phyloP scores from a whole-genome alignment of 192 early-diverging fungal species.

The Backusella tarrabulga region DNA sequence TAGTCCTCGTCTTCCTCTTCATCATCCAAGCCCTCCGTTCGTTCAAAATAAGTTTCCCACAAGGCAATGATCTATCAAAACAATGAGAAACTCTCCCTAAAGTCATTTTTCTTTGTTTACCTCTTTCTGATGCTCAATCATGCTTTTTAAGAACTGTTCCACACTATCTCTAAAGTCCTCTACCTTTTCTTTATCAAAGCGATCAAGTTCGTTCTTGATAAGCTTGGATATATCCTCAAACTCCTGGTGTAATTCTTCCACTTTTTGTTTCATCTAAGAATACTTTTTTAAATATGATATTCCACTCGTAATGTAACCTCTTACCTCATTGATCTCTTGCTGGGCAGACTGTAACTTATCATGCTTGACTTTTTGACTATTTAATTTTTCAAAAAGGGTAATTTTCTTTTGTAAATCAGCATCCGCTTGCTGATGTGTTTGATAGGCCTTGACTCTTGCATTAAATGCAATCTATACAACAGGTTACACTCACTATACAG shows the following conservation, averaged over 20 bases:
- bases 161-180: slow-evolving; percentile 76
- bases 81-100: neutral
- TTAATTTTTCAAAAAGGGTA: slow-evolving; percentile 62
- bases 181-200: slow-evolving; percentile 78
- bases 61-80: slow-evolving; percentile 31
- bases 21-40: slow-evolving; percentile 30
- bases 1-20: neutral
- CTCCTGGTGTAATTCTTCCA: slow-evolving; percentile 54
- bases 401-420: slow-evolving; percentile 69
- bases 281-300: neutral
- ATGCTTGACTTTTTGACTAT: slow-evolving; percentile 38
- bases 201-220: slow-evolving; percentile 70
- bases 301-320: neutral
- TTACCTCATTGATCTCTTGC: slow-evolving; percentile 56
- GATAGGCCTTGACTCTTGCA: slow-evolving; percentile 67
- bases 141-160: slow-evolving; percentile 68
- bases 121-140: slow-evolving; percentile 82
- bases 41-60: slow-evolving; percentile 40
- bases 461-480: slow-evolving; percentile 62
- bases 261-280: slow-evolving; percentile 42
- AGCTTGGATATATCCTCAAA: slow-evolving; percentile 75
- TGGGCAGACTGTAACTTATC: slow-evolving; percentile 49
- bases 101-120: slow-evolving; percentile 26
- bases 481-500: too few relatives aligned
- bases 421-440: slow-evolving; percentile 67